Evolutionary conservation across 768 basidiomycete genomes (phyloP).

Genomic region (Rhizopogon rudus): DNA sequence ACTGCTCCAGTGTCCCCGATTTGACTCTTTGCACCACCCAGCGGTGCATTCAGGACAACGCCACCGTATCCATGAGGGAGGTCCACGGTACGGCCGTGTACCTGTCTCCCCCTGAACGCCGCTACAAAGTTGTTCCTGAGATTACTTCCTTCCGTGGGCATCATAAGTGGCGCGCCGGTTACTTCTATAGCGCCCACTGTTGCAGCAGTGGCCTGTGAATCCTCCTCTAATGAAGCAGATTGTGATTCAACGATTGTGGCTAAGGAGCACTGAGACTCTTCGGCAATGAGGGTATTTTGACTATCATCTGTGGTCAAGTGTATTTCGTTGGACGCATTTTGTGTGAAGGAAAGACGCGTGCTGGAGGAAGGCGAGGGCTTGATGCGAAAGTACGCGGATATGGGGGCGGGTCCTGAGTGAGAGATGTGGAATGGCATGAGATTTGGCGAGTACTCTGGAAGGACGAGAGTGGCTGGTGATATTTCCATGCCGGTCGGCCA

Average conservation of each 20-base stretch:
- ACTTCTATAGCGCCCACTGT: background rate
- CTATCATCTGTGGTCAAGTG: background rate
- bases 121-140: constrained; percentile 38
- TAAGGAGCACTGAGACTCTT: constrained; percentile 3
- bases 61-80: constrained; percentile 68
- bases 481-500: constrained; percentile 12
- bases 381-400: constrained; percentile 70
- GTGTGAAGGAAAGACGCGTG: constrained; percentile 1
- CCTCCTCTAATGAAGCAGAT: background rate
- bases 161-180: background rate
- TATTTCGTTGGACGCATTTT: background rate
- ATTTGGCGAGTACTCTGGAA: constrained; percentile 49
- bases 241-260: constrained; percentile 5
- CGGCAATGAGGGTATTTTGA: background rate
- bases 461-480: constrained; percentile 5
- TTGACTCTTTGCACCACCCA: constrained; percentile 8
- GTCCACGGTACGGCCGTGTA: constrained; percentile 60
- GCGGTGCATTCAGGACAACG: constrained; percentile 45
- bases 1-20: constrained; percentile 8
- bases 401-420: constrained; percentile 64
- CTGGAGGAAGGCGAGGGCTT: constrained; percentile 27
- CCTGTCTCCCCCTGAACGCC: constrained; percentile 69
- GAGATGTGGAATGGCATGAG: constrained; percentile 83
- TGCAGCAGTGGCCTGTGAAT: background rate
- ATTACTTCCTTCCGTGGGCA: background rate